Conservation (phyloP, 2,329 filamentous ascomycete species). For the Diaporthe citrichinensis region DNA sequence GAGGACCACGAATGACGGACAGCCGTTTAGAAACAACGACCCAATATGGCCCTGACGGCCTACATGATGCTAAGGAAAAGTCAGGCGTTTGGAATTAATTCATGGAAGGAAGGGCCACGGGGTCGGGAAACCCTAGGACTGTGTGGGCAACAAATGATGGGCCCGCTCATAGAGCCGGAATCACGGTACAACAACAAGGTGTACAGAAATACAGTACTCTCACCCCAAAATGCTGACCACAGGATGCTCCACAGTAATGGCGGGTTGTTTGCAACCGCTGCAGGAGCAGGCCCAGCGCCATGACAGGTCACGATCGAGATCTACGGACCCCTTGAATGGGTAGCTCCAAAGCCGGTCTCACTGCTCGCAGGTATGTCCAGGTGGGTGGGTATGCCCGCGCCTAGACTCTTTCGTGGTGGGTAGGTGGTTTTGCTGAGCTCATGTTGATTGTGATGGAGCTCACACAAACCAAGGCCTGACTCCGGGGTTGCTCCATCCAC, state of each 20-base stretch:
- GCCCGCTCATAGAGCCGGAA: conserved; percentile 16
- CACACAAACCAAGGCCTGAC: background rate
- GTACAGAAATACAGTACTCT: conserved; percentile 10
- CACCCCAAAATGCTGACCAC: background rate
- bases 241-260: background rate
- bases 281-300: background rate
- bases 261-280: conserved; percentile 4
- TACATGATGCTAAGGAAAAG: background rate
- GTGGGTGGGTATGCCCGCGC: background rate
- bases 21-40: background rate
- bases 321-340: background rate
- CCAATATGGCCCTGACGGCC: background rate
- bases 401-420: background rate
- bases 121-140: background rate
- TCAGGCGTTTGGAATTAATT: conserved; percentile 12
- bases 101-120: background rate
- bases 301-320: background rate
- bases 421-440: background rate
- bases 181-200: conserved; percentile 5
- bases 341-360: background rate
- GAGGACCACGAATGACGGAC: conserved; percentile 39
- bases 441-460: background rate
- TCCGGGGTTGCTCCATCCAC: background rate
- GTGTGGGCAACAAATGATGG: conserved; percentile 26
- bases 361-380: background rate